A percentile compares a stretch with the other conserved stretches of the same genome.
These are phyloP conservation scores for Rhodotorula babjevae DNA, from an alignment of 768 basidiomycete species.

Conservation along the genomic window DNA sequence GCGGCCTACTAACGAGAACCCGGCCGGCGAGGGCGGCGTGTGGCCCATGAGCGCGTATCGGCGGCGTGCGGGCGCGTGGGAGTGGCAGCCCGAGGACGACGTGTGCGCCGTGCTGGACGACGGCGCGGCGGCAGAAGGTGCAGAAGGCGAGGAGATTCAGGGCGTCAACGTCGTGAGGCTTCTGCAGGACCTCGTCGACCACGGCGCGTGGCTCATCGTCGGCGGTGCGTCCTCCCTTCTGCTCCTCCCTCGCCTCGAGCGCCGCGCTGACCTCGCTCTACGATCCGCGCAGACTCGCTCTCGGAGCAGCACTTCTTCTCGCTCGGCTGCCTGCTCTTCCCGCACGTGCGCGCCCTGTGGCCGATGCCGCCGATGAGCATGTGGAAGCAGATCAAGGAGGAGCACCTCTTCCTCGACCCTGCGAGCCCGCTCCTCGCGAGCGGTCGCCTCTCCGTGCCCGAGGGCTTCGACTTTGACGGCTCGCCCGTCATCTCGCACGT, in stretches of 20 bases:
- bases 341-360: neutral
- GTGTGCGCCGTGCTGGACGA: neutral
- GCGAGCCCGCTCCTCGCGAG: neutral
- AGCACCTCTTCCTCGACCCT: constrained; percentile 1
- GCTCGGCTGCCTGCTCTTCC: constrained; percentile 1
- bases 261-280: neutral
- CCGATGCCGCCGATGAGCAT: neutral
- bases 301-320: constrained; percentile 11
- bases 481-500: neutral
- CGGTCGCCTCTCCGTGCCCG: neutral
- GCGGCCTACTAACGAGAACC: neutral
- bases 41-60: constrained; percentile 8
- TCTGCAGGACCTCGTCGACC: constrained; percentile 2
- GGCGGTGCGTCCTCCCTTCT: neutral
- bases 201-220: constrained; percentile 2
- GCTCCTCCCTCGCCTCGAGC: neutral
- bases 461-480: neutral
- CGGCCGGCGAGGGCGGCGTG: neutral
- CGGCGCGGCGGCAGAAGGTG: neutral
- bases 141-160: neutral
- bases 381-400: constrained; percentile 11
- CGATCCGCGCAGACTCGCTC: neutral
- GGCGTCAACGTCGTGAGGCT: neutral
- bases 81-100: neutral
- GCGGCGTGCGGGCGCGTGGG: neutral